Conservation (phyloP, 495 filamentous ascomycete species). For the Xeromyces bisporus region DNA sequence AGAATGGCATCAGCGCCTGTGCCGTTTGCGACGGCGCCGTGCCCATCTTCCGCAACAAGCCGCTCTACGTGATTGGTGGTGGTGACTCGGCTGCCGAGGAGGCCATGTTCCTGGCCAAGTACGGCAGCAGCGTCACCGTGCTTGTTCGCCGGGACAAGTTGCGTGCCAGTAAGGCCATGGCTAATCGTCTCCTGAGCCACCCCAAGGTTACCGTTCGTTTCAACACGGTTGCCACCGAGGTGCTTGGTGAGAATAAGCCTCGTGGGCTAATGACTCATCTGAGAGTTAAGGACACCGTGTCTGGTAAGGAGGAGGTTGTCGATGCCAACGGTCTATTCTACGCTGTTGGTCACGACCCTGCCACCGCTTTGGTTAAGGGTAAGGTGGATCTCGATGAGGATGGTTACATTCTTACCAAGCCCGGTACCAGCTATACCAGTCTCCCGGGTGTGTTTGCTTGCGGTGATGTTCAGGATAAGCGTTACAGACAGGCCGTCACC, state of each 20-base stretch:
- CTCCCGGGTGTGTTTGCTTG: conserved; percentile 89
- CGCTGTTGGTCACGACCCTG: conserved; percentile 91
- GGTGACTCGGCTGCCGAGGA: conserved; percentile 97
- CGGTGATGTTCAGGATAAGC: conserved; percentile 96
- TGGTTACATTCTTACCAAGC: conserved; percentile 74
- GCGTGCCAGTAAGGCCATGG: conserved; percentile 82
- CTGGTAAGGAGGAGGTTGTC: conserved; percentile 61
- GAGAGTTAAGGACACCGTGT: conserved; percentile 58
- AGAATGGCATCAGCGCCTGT: conserved; percentile 88
- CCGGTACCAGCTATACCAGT: conserved; percentile 77
- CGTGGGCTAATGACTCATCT: conserved; percentile 71
- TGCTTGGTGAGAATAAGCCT: conserved; percentile 61
- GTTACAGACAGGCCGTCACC: conserved; percentile 93
- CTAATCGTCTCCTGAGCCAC: conserved; percentile 60
- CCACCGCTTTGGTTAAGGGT: conserved; percentile 69
- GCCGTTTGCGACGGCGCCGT: conserved; percentile 96
- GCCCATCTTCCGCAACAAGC: conserved; percentile 93
- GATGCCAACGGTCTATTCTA: conserved; percentile 94
- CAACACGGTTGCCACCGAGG: conserved; percentile 64
- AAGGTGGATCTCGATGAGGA: conserved; percentile 77
- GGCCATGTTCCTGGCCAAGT: conserved; percentile 94
- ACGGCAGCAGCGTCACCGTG: conserved; percentile 85
- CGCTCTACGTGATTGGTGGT: conserved; percentile 86
- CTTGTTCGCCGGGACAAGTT: conserved; percentile 76
- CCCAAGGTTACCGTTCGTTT: conserved; percentile 80